Evolutionary conservation across 768 basidiomycete genomes (phyloP).

Genomic region (Naganishia kalamii): DNA sequence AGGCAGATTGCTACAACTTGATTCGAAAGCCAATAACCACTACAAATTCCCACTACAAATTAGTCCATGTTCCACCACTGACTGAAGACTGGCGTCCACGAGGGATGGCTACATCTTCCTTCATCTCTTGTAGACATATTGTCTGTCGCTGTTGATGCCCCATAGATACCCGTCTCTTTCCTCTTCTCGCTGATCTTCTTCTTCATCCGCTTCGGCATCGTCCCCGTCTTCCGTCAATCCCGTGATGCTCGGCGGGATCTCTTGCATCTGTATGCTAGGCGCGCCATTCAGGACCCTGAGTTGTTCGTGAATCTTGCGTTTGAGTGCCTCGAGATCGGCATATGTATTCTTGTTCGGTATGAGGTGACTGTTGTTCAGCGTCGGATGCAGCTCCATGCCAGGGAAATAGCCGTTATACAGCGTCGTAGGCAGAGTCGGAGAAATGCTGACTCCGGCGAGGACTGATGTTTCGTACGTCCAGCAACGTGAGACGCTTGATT

Average conservation of each 20-base stretch:
- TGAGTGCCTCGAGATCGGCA: constrained; percentile 75
- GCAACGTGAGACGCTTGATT: constrained; percentile 94
- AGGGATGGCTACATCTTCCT: neutral
- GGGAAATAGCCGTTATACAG: constrained; percentile 85
- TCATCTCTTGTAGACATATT: constrained; percentile 10
- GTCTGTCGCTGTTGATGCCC: neutral
- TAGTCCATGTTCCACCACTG: neutral
- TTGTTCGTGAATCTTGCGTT: constrained; percentile 76
- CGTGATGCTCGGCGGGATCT: constrained; percentile 86
- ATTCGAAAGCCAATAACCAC: too few species aligned
- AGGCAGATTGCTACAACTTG: too few species aligned
- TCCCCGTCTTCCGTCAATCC: constrained; percentile 66
- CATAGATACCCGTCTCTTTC: constrained; percentile 14
- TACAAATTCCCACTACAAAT: too few species aligned
- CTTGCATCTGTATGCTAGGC: constrained; percentile 92
- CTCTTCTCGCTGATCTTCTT: constrained; percentile 51
- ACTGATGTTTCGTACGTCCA: constrained; percentile 98
- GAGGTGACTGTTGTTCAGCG: constrained; percentile 54
- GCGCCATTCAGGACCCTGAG: constrained; percentile 88
- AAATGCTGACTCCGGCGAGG: constrained; percentile 69
- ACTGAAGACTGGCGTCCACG: neutral
- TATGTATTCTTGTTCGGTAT: constrained; percentile 89
- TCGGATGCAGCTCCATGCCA: constrained; percentile 69
- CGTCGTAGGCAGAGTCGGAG: constrained; percentile 79
- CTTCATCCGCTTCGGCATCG: constrained; percentile 61